Evolutionary conservation across 257 asterid genomes (phyloP).

Genomic region (Paraleonurus japonicus): DNA sequence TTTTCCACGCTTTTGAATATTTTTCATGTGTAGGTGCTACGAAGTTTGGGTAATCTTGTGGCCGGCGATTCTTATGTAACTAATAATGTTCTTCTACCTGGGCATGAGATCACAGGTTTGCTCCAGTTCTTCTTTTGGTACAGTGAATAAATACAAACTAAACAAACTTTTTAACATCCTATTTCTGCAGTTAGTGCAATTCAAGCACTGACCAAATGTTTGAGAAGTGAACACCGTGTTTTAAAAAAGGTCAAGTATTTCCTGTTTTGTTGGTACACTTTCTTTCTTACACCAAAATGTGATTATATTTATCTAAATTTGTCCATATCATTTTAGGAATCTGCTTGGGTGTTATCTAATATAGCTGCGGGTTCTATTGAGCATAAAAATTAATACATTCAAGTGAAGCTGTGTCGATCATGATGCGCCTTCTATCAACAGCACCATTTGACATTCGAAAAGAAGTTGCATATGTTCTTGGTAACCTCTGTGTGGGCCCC

Average conservation of each 20-base stretch:
- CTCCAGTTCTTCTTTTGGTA: slow-evolving; percentile 12
- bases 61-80: slow-evolving; percentile 71
- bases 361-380: slow-evolving; percentile 86
- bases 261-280: not conserved
- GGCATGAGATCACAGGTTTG: slow-evolving; percentile 75
- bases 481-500: slow-evolving; percentile 81
- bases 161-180: slow-evolving; percentile 5
- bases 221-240: slow-evolving; percentile 79
- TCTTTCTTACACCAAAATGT: slow-evolving; percentile 3
- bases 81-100: slow-evolving; percentile 54
- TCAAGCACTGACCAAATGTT: slow-evolving; percentile 73
- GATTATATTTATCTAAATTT: slow-evolving; percentile 6
- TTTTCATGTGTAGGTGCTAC: slow-evolving; percentile 53
- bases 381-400: slow-evolving; percentile 68
- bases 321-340: slow-evolving; percentile 52
- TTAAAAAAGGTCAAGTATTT: slow-evolving; percentile 60
- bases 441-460: slow-evolving; percentile 88
- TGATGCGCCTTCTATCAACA: slow-evolving; percentile 59
- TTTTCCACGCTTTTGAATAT: not conserved
- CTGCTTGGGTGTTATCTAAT: slow-evolving; percentile 94
- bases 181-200: slow-evolving; percentile 51
- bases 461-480: slow-evolving; percentile 89
- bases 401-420: slow-evolving; percentile 67
- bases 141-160: not conserved
- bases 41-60: slow-evolving; percentile 94